These are phyloP conservation scores for Dysphania ambrosioides DNA, from an alignment of 148 eudicot species.

Conservation along the genomic window DNA sequence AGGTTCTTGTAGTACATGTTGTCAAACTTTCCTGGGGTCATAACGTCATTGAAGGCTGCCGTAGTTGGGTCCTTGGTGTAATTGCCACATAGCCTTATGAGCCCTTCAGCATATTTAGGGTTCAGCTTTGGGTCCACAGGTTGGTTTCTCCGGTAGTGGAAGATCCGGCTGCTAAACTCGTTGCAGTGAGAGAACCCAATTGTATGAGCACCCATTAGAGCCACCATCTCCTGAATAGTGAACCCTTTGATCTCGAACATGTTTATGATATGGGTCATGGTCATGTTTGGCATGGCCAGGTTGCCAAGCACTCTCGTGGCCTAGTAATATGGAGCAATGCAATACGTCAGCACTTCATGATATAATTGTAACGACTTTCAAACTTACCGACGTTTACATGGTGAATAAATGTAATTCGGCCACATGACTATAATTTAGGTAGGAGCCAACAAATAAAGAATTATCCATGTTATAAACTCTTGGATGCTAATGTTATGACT, in stretches of 20 bases:
- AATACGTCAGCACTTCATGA: neutral
- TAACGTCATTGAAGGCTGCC: constrained; percentile 66
- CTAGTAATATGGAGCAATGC: neutral
- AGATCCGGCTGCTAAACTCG: constrained; percentile 62
- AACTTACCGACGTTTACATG: neutral
- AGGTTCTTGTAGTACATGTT: constrained; percentile 59
- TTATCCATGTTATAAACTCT: neutral
- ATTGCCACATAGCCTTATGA: constrained; percentile 51
- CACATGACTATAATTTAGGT: no score
- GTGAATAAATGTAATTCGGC: neutral
- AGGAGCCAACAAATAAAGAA: no score
- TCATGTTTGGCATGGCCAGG: constrained; percentile 58
- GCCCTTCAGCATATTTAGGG: constrained; percentile 47
- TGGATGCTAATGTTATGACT: no score
- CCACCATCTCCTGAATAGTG: constrained; percentile 61
- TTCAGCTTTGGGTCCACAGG: constrained; percentile 47
- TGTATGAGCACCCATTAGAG: constrained; percentile 70
- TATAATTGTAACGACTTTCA: no score
- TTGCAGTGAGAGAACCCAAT: constrained; percentile 73
- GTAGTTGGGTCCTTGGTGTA: constrained; percentile 46
- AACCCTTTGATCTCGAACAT: constrained; percentile 49
- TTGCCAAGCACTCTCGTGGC: constrained; percentile 51
- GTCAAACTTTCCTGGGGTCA: constrained; percentile 74
- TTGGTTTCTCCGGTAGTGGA: constrained; percentile 38
- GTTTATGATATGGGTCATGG: constrained; percentile 43